Base-by-base conservation (phyloP, 1,284 basidiomycete genomes). In the Entoloma clypeatum region DNA sequence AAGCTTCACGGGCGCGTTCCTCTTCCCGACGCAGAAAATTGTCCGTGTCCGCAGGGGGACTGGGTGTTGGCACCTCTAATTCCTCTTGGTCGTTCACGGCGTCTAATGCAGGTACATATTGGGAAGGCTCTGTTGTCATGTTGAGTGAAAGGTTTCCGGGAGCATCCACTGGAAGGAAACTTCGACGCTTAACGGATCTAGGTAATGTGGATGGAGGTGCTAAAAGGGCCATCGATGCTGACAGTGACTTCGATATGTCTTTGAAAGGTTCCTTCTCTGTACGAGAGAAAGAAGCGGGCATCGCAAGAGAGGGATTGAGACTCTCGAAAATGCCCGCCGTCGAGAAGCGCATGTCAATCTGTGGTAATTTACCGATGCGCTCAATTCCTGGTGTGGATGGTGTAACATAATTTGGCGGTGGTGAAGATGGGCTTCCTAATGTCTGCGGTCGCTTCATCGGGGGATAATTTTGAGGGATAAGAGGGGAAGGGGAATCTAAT, bases 131-230 rank as follows among this genome's bases (percentile, higher is more conserved):
- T 9, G 86, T 84, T 50, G 71, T 72, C 36, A 83, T 76, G 50
- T 64, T 74, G 22, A 74, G 57, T 4, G 67, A 56, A 31, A 72
- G 63, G 18, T 46, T 47, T 17, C 61, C 64, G 25, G 77, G 73
- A 26, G 72, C 68, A 46, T 87, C 86, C 36, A 93, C 72, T 14
- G 90, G 89, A 21, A 95, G 65, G 69, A 92, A 95, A 58, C 89
- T 92, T 56, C 88, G 71, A 26, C 92, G 78, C 62, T 83, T 90
- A 10, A 71, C 65, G 11, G 77, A 59, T 45, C 83, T 73, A 23
- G 72, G 65, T 7, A 68, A 71, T 18, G 69, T 59, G 5, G 64
- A 60, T 39, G 70, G 57, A 17, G 75, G 71, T 9, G 58, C 62
- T n/a, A 83, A 67, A 39, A 79, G 64, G 45, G 58, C 68, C n/a